Percentiles rank a stretch among this genome's conserved stretches.
Evolutionary conservation across 129 eudicot species (phyloP).

Genomic region (Pittosporum tobira): DNA sequence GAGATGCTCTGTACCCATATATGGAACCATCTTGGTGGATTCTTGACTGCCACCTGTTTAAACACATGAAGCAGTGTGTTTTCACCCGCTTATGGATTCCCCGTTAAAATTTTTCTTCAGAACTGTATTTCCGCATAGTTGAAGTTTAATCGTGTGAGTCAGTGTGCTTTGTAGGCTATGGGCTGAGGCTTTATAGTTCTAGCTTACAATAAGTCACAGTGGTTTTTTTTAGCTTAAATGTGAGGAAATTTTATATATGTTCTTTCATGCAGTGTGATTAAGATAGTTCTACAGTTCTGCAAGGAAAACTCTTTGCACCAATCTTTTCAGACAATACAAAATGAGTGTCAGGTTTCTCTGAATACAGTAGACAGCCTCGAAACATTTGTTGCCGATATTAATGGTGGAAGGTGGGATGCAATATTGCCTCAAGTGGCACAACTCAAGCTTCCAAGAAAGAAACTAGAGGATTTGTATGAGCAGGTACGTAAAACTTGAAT

Average conservation of each 20-base stretch:
- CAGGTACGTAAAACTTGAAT: constrained; percentile 40
- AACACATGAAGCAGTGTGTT: background rate
- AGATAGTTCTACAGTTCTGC: constrained; percentile 97
- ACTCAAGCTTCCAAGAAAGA: constrained; percentile 91
- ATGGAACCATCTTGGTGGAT: no score
- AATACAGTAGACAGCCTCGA: constrained; percentile 98
- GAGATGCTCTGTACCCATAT: no score
- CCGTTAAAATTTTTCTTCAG: background rate
- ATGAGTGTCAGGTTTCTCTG: constrained; percentile 91
- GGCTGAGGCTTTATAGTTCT: background rate
- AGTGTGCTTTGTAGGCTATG: background rate
- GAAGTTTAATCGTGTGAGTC: no score
- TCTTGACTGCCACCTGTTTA: constrained; percentile 3
- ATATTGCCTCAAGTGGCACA: constrained; percentile 94
- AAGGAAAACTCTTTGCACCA: constrained; percentile 95
- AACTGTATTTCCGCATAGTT: background rate
- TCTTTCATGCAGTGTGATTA: constrained; percentile 74
- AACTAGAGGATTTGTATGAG: constrained; percentile 85
- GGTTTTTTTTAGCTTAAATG: no score
- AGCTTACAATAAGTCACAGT: no score
- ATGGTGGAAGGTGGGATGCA: constrained; percentile 97
- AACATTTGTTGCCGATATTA: constrained; percentile 92
- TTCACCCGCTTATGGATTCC: no score
- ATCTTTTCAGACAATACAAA: constrained; percentile 88
- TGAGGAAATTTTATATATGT: background rate